Evolutionary conservation across 768 basidiomycete genomes (phyloP).

Genomic region (Psilocybe cyanescens): DNA sequence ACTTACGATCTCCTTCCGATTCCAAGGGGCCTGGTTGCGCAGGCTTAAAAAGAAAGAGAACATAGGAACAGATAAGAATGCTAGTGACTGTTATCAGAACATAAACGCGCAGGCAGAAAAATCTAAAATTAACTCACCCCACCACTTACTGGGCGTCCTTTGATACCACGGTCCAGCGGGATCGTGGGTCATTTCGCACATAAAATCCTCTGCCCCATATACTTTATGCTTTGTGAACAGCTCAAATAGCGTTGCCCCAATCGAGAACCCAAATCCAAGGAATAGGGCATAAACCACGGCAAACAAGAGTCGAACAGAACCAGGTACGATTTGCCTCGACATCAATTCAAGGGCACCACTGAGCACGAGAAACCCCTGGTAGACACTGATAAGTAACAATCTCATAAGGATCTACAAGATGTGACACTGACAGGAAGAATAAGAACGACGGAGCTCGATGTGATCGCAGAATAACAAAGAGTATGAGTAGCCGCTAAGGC

Average conservation of each 20-base stretch:
- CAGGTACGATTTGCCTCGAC: conserved; percentile 80
- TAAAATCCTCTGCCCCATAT: conserved; percentile 59
- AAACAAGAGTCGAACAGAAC: conserved; percentile 84
- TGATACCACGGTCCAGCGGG: conserved; percentile 73
- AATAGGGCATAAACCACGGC: conserved; percentile 80
- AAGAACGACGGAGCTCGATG: conserved; percentile 76
- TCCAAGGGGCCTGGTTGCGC: conserved; percentile 64
- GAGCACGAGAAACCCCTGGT: conserved; percentile 66
- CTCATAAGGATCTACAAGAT: background rate
- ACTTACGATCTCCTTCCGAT: conserved; percentile 55
- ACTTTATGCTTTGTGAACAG: conserved; percentile 53
- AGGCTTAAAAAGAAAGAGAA: conserved; percentile 70
- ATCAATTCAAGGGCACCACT: conserved; percentile 79
- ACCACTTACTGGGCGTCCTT: conserved; percentile 67
- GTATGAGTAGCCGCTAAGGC: conserved; percentile 67
- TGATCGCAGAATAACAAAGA: conserved; percentile 84
- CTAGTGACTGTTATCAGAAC: conserved; percentile 30
- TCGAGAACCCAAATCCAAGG: conserved; percentile 81
- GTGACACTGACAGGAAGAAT: conserved; percentile 67
- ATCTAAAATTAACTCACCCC: conserved; percentile 53
- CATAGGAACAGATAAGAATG: conserved; percentile 74
- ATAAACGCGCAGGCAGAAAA: background rate
- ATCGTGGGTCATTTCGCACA: conserved; percentile 60
- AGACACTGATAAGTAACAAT: background rate
- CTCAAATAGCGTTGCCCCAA: conserved; percentile 72